phyloP scores from a whole-genome alignment of 1,139 yeast genomes.

The Sugiyamaella pinicola region DNA sequence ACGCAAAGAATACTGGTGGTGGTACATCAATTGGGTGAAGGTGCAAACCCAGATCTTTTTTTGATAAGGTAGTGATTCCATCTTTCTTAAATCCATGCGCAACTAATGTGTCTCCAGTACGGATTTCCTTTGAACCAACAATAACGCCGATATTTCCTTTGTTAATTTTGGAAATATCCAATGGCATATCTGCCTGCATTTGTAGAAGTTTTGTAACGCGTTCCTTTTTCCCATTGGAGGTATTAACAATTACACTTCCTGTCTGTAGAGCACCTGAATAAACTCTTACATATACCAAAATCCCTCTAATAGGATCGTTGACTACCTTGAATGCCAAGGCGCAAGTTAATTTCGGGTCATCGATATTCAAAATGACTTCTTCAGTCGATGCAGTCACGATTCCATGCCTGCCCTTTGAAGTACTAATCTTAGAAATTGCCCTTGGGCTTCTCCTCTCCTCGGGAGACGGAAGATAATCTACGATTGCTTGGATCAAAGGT shows the following conservation, averaged over 20 bases:
- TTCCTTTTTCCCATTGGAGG: conserved; percentile 68
- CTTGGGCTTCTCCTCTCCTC: conserved; percentile 62
- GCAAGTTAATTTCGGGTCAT: conserved; percentile 62
- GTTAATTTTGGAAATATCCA: conserved; percentile 61
- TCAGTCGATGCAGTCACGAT: conserved; percentile 39
- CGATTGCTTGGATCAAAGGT: conserved; percentile 83
- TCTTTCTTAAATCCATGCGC: conserved; percentile 55
- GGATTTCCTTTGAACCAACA: conserved; percentile 69
- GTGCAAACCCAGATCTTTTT: conserved; percentile 47
- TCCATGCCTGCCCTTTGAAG: conserved; percentile 22
- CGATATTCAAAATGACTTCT: conserved; percentile 58
- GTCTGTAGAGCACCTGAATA: conserved; percentile 75
- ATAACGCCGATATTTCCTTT: conserved; percentile 93
- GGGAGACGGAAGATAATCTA: conserved; percentile 81
- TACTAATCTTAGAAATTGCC: conserved; percentile 31
- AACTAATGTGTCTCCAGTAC: conserved; percentile 89
- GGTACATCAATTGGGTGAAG: conserved; percentile 82
- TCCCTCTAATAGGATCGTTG: conserved; percentile 77
- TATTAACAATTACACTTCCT: conserved; percentile 64
- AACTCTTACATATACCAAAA: conserved; percentile 83
- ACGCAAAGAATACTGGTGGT: conserved; percentile 88
- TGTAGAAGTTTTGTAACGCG: conserved; percentile 67
- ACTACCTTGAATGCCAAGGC: conserved; percentile 91
- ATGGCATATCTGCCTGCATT: conserved; percentile 88
- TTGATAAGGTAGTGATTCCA: conserved; percentile 43